These are phyloP conservation scores for Drechslerella dactyloides DNA, from an alignment of 2,329 filamentous ascomycete species.

Conservation along the genomic window DNA sequence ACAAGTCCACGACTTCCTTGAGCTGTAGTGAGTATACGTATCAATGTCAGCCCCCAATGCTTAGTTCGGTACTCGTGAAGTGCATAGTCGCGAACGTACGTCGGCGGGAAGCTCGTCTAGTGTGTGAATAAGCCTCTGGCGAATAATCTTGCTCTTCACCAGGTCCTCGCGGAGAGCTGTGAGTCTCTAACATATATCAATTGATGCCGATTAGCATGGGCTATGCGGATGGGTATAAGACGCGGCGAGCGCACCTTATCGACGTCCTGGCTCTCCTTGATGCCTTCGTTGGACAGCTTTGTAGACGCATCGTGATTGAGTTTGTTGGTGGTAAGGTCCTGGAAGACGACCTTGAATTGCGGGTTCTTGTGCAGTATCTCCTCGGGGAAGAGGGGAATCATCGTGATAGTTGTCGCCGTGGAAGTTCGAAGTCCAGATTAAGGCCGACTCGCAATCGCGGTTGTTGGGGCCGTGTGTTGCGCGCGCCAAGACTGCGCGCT, in stretches of 20 bases:
- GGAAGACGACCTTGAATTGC: conserved; percentile 52
- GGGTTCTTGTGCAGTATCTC: conserved; percentile 53
- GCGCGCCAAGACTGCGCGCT: not conserved
- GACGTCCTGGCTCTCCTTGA: conserved; percentile 43
- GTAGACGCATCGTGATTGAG: conserved; percentile 52
- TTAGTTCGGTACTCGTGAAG: not conserved
- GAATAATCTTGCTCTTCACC: conserved; percentile 33
- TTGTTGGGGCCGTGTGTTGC: not conserved
- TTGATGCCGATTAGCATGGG: not conserved
- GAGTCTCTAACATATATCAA: conserved; percentile 19
- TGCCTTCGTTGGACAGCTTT: conserved; percentile 27
- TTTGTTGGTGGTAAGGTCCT: conserved; percentile 52
- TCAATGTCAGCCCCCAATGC: conserved; percentile 6
- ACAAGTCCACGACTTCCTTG: conserved; percentile 43
- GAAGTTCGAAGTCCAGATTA: not conserved
- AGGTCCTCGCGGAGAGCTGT: conserved; percentile 37
- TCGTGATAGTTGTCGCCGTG: conserved; percentile 15
- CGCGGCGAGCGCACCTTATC: conserved; percentile 24
- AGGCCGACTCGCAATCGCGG: not conserved
- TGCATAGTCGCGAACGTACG: conserved; percentile 8
- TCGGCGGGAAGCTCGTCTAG: conserved; percentile 40
- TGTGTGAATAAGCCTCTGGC: conserved; percentile 31
- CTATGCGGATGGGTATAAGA: not conserved
- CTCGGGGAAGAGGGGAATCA: conserved; percentile 54
- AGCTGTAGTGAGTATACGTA: conserved; percentile 13